Evolutionary conservation across 169 alveolate genomes (phyloP), one percentile per base, ranked within the genome.

Genomic region (Cryptosporidium viatorum): DNA sequence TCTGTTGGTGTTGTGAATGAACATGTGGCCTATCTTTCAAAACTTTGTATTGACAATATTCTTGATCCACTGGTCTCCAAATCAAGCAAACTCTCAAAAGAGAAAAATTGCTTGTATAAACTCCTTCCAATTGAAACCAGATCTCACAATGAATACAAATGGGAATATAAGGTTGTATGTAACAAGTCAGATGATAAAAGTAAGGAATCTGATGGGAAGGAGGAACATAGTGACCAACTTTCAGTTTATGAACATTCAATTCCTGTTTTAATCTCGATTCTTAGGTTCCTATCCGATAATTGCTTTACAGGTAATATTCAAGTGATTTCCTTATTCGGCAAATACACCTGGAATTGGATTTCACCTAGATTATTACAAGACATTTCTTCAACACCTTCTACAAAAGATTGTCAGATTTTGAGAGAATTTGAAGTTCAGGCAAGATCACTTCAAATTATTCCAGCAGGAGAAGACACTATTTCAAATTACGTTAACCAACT

Each of bases 341-440:
- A 43, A 12, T 80, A 39, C 26, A 59, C 75, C 3, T 80, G 89
- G 89, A 62, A 31, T 29, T 80, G 89, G 89, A 59, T 80, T 33
- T 18, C 80, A 18, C 51, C 35, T 3, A 59, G 89, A 43, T 39
- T 80, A 29, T 62, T 80, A 18, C 75, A 80, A 8, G 75, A 80
- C 8, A n/a, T 65, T 26, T 29, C 75, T 43, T 35, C 39, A 26
- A 62, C 89, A 6, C 89, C 89, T 10, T 26, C 39, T 23, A 43
- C 35, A 14, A 80, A 43, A 29, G 89, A 80, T 80, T 43, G 89
- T 3, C 89, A 80, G 39, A 41, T 80, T 10, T 65, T 80, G 35
- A 80, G 89, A 43, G 89, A 80, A 3, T 80, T 80, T 45, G 89
- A 80, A 41, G 68, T 80, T 45, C 89, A 80, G 21, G 60, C 89